Evolutionary conservation across 805 yeast species (phyloP), one percentile per base, ranked within the genome.

Genomic region (Tetrapisispora phaffii): DNA sequence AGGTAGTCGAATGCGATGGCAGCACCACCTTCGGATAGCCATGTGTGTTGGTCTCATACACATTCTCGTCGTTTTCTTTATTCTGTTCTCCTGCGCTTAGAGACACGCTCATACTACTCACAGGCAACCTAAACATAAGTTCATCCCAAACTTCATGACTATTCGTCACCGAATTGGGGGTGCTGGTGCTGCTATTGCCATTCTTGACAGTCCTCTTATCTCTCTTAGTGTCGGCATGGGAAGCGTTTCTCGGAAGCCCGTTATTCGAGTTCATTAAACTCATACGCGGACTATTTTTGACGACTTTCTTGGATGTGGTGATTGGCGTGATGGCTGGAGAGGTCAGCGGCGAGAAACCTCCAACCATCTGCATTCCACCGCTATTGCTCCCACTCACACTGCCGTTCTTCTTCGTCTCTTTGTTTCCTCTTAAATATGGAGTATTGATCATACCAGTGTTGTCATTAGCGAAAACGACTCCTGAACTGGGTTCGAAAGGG

Each of bases 261-360:
- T 41, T 39, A 20, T 48, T 52, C 10, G 50, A 23, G 31, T 54
- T 47, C 17, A 51, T 50, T 3, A 55, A 49, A 34, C 44, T 44
- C 44, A 49, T 53, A 44, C 49, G 65, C 44, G 61, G 70, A 46
- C 60, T 64, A 39, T 53, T 55, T 42, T 67, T 53, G 50, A 62
- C 46, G 50, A 57, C 62, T 51, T 66, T 52, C 39, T 66, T 52
- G 8, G 39, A 26, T 48, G 58, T 35, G 23, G 52, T 31, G 6
- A 36, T 20, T 6, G 51, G 40, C 2, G 34, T 34, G 13, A 42
- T 38, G 16, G 50, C 48, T 0, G 88, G 88, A 0, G 85, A 79
- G 3, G 87, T 77, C 53, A 82, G 67, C 0, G 88, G 79, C 22
- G 57, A 53, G 34, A 49, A 52, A 2, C 41, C 31, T 16, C 28